Evolutionary conservation across 129 eudicot species (phyloP), one percentile per base, ranked within the genome.

Genomic region (Kitagawia praeruptora): DNA sequence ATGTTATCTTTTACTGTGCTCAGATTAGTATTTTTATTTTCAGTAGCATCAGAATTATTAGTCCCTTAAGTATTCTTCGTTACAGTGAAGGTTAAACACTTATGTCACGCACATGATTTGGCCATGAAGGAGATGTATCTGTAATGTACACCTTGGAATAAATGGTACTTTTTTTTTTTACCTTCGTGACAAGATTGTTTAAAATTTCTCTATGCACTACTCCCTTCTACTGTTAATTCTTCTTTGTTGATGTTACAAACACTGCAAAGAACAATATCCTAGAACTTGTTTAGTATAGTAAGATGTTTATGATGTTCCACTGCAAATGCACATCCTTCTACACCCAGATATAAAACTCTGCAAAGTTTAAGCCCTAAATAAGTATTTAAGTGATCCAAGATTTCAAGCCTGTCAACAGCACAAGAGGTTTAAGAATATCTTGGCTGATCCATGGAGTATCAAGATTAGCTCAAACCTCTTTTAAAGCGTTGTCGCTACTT

Each of bases 101-200:
- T 44, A 10, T 44, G 11, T 44, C 47, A 44, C 13, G 10, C 47
- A 4, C 47, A 44, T 44, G 47, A 44, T 44, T 44, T 44, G 13
- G 47, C 47, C 47, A 44, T 9, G 47, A 44, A 44, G 47, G 47
- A 44, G 13, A 44, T 12, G 6, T 13, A 44, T 44, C 11, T 44
- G 47, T 44, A 44, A 9, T 44, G 10, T 9, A 44, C 47, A 44
- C 89, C 44, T 48, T 48, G 1, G 53, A 48, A 48, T 48, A 48
- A 13, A 14, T 13, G 53, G 53, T 48, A 3, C 11, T 5, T 3
- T 48, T 14, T 3, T 48, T 14, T 48, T 63, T 64, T 73, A 81
- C 78, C 47, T 67, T 73, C 54, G 49, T 69, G 49, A 16, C 75
- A 28, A 76, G 51, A 46, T 51, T 75, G 53, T 64, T 64, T 12